These are phyloP conservation scores for Hypoxylon sp. DNA, from an alignment of 2,329 filamentous ascomycete species.

Conservation along the genomic window DNA sequence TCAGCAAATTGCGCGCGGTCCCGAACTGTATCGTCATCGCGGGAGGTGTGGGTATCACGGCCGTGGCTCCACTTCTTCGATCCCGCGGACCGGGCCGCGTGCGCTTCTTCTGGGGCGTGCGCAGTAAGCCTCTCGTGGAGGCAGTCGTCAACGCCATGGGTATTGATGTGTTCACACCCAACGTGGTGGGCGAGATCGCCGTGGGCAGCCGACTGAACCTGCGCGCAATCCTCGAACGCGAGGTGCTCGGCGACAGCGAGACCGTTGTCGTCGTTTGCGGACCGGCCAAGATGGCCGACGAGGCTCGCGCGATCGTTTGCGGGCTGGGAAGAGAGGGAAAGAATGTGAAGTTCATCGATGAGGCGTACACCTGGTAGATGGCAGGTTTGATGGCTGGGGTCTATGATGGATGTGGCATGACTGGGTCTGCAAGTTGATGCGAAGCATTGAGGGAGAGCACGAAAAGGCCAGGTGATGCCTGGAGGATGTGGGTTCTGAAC, in stretches of 20 bases:
- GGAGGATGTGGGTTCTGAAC: too few species aligned
- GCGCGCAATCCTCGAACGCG: constrained; percentile 24
- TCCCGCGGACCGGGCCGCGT: constrained; percentile 10
- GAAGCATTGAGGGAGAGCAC: too few species aligned
- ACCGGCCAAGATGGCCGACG: constrained; percentile 42
- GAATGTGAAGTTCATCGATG: constrained; percentile 37
- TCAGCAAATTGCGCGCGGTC: constrained; percentile 6
- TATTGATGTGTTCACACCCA: constrained; percentile 6
- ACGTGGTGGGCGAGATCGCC: constrained; percentile 19
- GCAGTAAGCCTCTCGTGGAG: constrained; percentile 15
- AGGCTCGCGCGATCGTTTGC: constrained; percentile 35
- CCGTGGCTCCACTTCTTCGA: constrained; percentile 18
- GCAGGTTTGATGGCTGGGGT: not conserved
- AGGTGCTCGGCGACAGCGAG: constrained; percentile 27
- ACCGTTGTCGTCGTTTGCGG: constrained; percentile 41
- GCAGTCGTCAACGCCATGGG: constrained; percentile 9
- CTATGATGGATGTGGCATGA: too few species aligned
- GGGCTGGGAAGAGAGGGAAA: constrained; percentile 30
- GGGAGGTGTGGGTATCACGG: constrained; percentile 25
- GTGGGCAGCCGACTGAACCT: constrained; percentile 28
- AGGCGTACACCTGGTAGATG: constrained; percentile 39
- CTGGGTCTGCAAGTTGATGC: not conserved
- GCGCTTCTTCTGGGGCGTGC: constrained; percentile 26
- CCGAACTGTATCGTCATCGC: constrained; percentile 28
- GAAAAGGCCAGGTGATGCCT: too few species aligned